A percentile compares a stretch with the other conserved stretches of the same genome.
phyloP scores from a whole-genome alignment of 2,329 filamentous ascomycete species.

The Aurifilum marmelostoma region DNA sequence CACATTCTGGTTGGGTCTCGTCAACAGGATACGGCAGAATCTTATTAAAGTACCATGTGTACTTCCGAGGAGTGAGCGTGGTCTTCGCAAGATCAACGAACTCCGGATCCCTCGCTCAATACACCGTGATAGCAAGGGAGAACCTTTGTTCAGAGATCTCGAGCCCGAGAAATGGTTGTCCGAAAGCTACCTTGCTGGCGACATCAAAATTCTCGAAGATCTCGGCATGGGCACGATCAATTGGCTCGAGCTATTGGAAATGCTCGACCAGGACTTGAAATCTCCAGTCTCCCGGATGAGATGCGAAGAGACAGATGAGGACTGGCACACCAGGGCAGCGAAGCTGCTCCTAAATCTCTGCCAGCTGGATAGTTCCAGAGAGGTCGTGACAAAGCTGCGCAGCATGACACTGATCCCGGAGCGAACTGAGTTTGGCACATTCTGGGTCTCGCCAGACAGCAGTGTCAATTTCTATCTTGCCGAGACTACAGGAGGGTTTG shows the following conservation, averaged over 20 bases:
- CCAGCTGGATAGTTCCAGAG: not conserved
- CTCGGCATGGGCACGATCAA: constrained; percentile 16
- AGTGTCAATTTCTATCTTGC: not conserved
- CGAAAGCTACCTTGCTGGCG: constrained; percentile 5
- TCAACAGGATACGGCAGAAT: constrained; percentile 32
- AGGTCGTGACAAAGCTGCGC: not conserved
- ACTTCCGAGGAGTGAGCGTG: constrained; percentile 14
- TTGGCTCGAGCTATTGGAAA: not conserved
- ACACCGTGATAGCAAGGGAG: constrained; percentile 27
- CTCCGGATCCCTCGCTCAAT: constrained; percentile 1
- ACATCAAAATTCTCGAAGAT: constrained; percentile 15
- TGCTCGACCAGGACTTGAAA: not conserved
- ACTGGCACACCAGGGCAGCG: constrained; percentile 32
- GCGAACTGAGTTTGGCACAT: not conserved
- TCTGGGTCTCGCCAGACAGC: not conserved
- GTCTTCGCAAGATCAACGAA: constrained; percentile 19
- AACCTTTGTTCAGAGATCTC: constrained; percentile 34
- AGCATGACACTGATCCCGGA: not conserved
- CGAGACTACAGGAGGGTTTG: not conserved
- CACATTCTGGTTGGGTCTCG: constrained; percentile 36
- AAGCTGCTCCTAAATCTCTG: constrained; percentile 24
- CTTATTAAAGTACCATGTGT: constrained; percentile 30
- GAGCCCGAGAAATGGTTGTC: constrained; percentile 27
- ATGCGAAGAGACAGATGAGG: constrained; percentile 19
- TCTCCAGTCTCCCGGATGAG: constrained; percentile 24